phyloP scores from a whole-genome alignment of 306 rosid species.

The Cicer arietinum region DNA sequence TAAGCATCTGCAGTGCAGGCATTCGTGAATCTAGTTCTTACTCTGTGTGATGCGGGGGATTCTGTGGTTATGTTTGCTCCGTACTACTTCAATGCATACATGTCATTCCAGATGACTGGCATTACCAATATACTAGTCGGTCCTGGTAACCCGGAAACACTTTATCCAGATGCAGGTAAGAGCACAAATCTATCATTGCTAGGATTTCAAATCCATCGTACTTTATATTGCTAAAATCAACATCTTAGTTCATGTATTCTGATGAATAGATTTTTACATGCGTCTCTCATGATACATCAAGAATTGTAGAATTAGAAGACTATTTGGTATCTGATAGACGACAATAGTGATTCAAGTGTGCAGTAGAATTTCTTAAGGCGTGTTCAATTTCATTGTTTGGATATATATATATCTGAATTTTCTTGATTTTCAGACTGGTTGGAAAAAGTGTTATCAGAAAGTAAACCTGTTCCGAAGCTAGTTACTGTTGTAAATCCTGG shows the following conservation, averaged over 20 bases:
- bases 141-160: slow-evolving; percentile 76
- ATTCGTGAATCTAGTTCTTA: slow-evolving; percentile 91
- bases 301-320: slow-evolving; percentile 24
- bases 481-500: slow-evolving; percentile 96
- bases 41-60: slow-evolving; percentile 94
- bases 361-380: slow-evolving; percentile 21
- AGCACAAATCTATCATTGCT: neutral
- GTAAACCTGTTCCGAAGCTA: slow-evolving; percentile 89
- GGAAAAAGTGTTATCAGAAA: slow-evolving; percentile 69
- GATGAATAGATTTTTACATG: neutral
- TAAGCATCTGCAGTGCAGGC: slow-evolving; percentile 69
- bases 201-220: neutral
- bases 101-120: slow-evolving; percentile 97
- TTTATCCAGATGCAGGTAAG: slow-evolving; percentile 90
- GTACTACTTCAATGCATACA: slow-evolving; percentile 91
- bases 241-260: neutral
- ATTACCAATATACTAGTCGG: slow-evolving; percentile 85
- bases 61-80: slow-evolving; percentile 93
- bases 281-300: neutral
- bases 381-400: slow-evolving; percentile 9
- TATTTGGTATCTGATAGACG: slow-evolving; percentile 22
- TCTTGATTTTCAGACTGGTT: slow-evolving; percentile 80
- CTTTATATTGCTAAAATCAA: slow-evolving; percentile 26
- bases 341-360: slow-evolving; percentile 1
- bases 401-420: slow-evolving; percentile 26